These are phyloP conservation scores for Aspergillus ruber DNA, from an alignment of 2,329 filamentous ascomycete species.

Conservation along the genomic window DNA sequence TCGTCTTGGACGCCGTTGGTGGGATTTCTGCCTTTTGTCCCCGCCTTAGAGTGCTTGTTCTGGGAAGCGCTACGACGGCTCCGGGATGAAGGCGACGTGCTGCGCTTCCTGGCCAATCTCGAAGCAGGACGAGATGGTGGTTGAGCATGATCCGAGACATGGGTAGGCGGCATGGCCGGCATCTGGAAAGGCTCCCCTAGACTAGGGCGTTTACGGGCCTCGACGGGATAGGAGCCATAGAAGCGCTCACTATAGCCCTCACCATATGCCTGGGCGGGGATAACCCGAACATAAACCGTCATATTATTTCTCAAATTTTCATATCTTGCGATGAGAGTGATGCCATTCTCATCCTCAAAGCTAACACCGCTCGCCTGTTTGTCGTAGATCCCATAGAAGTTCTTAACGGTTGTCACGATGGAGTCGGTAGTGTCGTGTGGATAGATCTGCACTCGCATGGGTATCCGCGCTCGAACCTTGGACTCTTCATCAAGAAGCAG, in stretches of 20 bases:
- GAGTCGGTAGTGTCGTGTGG: constrained; percentile 95
- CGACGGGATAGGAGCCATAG: constrained; percentile 43
- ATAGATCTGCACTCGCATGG: constrained; percentile 74
- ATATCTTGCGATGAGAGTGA: constrained; percentile 88
- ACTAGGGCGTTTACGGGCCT: constrained; percentile 51
- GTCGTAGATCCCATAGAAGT: constrained; percentile 95
- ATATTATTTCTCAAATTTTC: constrained; percentile 93
- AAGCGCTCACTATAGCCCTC: constrained; percentile 41
- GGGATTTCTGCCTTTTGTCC: constrained; percentile 60
- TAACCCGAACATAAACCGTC: constrained; percentile 86
- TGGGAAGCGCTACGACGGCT: constrained; percentile 73
- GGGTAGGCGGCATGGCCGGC: constrained; percentile 47
- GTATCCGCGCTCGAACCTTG: constrained; percentile 54
- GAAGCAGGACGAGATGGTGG: constrained; percentile 63
- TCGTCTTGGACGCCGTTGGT: constrained; percentile 49
- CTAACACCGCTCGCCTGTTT: constrained; percentile 75
- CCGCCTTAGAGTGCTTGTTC: constrained; percentile 64
- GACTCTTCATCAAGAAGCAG: constrained; percentile 54
- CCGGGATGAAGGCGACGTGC: constrained; percentile 65
- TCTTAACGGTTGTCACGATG: constrained; percentile 96
- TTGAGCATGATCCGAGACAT: constrained; percentile 51
- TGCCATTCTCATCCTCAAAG: constrained; percentile 86
- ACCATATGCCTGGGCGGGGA: constrained; percentile 51
- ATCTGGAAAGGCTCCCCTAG: constrained; percentile 60
- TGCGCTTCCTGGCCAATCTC: constrained; percentile 67